Evolutionary conservation across 352 stramenopile species (phyloP), one percentile per base, ranked within the genome.

Genomic region (Phytophthora meadii): DNA sequence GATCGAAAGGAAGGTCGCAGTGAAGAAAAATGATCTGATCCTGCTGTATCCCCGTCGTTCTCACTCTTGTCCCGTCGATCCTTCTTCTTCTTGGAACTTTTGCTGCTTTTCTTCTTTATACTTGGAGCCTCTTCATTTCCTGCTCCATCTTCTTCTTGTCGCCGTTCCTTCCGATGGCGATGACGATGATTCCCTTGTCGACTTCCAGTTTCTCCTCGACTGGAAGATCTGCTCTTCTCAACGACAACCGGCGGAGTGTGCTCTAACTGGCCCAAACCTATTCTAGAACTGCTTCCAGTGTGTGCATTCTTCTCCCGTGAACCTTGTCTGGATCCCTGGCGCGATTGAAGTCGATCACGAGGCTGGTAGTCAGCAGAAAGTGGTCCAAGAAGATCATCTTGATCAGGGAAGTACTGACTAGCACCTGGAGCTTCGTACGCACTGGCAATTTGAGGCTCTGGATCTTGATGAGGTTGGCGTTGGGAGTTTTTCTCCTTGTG

Each of bases 271-370:
- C 72, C 70, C 11, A 88, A 36, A n/a, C 70, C 68, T 19, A 54
- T 61, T 48, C 62, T 57, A 22, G 50, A 54, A 54, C 55, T 45
- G 15, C 34, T 50, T 44, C 47, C 55, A 60, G 17, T 54, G 46
- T 55, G 50, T 56, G 27, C 19, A 17, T 54, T 63, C 44, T 55
- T 72, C 27, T 76, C 53, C 3, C 79, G 72, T 11, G 77, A 80
- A 15, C 78, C 79, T 48, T 90, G 84, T 0, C 87, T 67, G 6
- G 81, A 92, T 1, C 86, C 82, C 54, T 94, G 86, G 6, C 87
- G 79, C 11, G 87, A 94, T 45, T 93, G 81, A 22, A 94, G 70
- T 3, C 87, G 81, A 63, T 94, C 87, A 11, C 83, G 72, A 9
- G 87, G 78, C 48, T 89, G 81, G 49, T 93, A 93, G 15, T 89